phyloP scores from a whole-genome alignment of 495 filamentous ascomycete genomes.

The Xylaria scruposa region DNA sequence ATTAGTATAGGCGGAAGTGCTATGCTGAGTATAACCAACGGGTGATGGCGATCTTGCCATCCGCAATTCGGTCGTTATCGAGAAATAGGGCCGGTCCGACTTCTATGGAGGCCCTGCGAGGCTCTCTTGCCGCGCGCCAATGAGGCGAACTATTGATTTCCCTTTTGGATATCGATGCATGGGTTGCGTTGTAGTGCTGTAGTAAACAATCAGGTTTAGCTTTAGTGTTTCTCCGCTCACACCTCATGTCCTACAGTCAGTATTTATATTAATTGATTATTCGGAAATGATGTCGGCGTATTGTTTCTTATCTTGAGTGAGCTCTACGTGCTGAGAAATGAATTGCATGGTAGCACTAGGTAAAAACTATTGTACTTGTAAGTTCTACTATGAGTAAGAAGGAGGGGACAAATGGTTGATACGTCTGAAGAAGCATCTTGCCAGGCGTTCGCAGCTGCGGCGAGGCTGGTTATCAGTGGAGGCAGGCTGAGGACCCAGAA shows the following conservation, averaged over 20 bases:
- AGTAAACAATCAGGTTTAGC: constrained; percentile 8
- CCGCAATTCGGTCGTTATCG: neutral
- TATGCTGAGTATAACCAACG: neutral
- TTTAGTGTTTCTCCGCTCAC: constrained; percentile 14
- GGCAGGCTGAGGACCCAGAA: constrained; percentile 12
- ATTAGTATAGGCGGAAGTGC: neutral
- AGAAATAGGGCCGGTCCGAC: constrained; percentile 11
- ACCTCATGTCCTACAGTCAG: neutral
- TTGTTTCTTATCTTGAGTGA: neutral
- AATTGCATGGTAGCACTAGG: neutral
- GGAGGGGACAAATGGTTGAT: neutral
- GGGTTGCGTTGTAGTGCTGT: constrained; percentile 14
- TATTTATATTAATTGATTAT: constrained; percentile 11
- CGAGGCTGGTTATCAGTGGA: neutral
- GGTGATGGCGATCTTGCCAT: constrained; percentile 4
- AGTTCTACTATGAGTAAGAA: neutral
- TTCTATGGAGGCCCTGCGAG: constrained; percentile 2
- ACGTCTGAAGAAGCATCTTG: neutral
- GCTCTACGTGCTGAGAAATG: neutral
- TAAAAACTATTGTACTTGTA: too few species aligned
- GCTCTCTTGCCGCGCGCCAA: constrained; percentile 22
- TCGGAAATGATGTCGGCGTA: neutral
- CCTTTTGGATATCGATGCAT: constrained; percentile 14
- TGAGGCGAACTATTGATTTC: constrained; percentile 5
- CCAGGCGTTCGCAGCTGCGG: constrained; percentile 1